Evolutionary conservation across 1,139 yeast species (phyloP).

Genomic region (Scheffersomyces quercinus): DNA sequence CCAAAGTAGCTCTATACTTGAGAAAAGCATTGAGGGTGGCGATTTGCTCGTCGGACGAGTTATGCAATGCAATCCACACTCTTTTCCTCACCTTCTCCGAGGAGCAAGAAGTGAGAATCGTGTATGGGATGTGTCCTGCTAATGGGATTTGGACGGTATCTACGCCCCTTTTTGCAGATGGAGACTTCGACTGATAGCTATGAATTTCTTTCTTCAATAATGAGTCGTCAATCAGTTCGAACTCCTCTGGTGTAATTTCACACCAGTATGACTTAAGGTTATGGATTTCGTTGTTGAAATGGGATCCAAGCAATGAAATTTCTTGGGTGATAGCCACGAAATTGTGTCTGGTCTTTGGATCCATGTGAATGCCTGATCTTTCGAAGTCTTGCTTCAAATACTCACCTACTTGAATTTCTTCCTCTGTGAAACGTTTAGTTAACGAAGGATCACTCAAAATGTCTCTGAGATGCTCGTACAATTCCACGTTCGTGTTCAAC

Average conservation of each 20-base stretch:
- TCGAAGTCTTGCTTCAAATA: slow-evolving; percentile 83
- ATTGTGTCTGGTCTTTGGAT: slow-evolving; percentile 59
- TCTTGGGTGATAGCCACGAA: slow-evolving; percentile 81
- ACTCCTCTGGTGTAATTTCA: slow-evolving; percentile 32
- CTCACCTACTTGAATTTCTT: slow-evolving; percentile 82
- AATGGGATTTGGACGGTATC: slow-evolving; percentile 56
- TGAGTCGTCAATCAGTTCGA: slow-evolving; percentile 25
- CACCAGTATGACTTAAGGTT: slow-evolving; percentile 44
- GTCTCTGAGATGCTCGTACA: slow-evolving; percentile 59
- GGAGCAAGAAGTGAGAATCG: slow-evolving; percentile 61
- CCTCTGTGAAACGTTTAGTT: slow-evolving; percentile 47
- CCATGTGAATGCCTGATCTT: slow-evolving; percentile 87
- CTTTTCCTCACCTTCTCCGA: slow-evolving; percentile 60
- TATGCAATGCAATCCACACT: slow-evolving; percentile 76
- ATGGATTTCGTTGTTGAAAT: slow-evolving; percentile 62
- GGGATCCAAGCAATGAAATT: slow-evolving; percentile 81
- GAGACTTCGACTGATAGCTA: slow-evolving; percentile 23
- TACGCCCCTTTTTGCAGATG: slow-evolving; percentile 16
- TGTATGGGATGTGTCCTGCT: slow-evolving; percentile 66
- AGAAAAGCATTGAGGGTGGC: slow-evolving; percentile 58
- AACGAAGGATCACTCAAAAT: slow-evolving; percentile 52
- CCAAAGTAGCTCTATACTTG: slow-evolving; percentile 66
- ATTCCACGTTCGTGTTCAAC: slow-evolving; percentile 78
- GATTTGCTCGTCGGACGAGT: slow-evolving; percentile 59
- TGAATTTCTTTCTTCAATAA: slow-evolving; percentile 27